These are phyloP conservation scores for Nectriaceae sp. DNA, from an alignment of 2,329 filamentous ascomycete species.

Conservation along the genomic window DNA sequence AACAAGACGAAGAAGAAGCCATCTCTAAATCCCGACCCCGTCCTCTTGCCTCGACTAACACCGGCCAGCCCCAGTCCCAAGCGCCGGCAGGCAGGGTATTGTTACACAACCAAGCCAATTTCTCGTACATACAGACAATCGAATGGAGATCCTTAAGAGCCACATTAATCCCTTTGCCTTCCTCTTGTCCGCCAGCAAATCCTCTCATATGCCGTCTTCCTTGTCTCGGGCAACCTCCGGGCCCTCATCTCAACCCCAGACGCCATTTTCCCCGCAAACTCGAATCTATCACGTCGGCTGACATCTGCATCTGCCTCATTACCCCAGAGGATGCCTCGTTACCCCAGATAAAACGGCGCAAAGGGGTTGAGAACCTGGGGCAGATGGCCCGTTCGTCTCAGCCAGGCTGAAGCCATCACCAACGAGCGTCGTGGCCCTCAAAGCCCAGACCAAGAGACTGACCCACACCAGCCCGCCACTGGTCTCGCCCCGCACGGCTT, in stretches of 20 bases:
- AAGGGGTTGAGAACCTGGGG: too few species aligned
- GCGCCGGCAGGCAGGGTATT: slow-evolving; percentile 28
- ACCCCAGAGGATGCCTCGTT: slow-evolving; percentile 8
- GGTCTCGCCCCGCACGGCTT: slow-evolving; percentile 7
- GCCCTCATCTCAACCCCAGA: not conserved
- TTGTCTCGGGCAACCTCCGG: not conserved
- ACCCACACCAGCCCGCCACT: slow-evolving; percentile 10
- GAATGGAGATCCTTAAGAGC: slow-evolving; percentile 11
- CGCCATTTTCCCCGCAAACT: not conserved
- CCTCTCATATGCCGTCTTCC: slow-evolving; percentile 2
- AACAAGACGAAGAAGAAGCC: too few species aligned
- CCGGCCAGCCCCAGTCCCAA: slow-evolving; percentile 18
- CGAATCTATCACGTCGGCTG: slow-evolving; percentile 4
- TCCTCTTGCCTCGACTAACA: slow-evolving; percentile 10
- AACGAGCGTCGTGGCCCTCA: not conserved
- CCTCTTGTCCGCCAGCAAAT: slow-evolving; percentile 13
- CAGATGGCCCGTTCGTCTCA: not conserved
- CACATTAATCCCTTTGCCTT: slow-evolving; percentile 14
- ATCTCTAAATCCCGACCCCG: slow-evolving; percentile 2
- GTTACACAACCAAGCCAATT: slow-evolving; percentile 20
- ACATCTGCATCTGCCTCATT: slow-evolving; percentile 6
- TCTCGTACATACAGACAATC: slow-evolving; percentile 11
- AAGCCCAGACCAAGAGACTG: slow-evolving; percentile 8
- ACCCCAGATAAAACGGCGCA: slow-evolving; percentile 6
- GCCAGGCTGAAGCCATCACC: not conserved